Base-by-base conservation (phyloP, 169 alveolate genomes). In the Perkinsus marinus region DNA sequence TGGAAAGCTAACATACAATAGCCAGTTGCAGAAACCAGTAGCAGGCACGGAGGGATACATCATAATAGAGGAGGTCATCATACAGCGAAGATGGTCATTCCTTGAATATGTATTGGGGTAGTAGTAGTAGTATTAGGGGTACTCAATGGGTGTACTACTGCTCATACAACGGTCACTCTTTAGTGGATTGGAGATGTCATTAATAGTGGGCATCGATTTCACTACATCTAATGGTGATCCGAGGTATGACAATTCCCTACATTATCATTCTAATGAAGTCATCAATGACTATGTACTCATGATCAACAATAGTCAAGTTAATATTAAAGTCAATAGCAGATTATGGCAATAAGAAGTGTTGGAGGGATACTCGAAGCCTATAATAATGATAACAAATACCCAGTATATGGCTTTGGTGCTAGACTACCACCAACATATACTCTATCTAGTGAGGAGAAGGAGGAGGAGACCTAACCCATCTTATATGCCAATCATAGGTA, bases 141-240 rank as follows among this genome's bases (percentile, higher is more conserved):
- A 43, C 9, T 43, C 9, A 43, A 9, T 10, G 3, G 46, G 46
- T 6, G 19, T 41, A 41, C 46, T 41, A 41, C 46, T 41, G 46
- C 46, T 41, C 19, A 41, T 57, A 57, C 46, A 3, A 57, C 79
- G 7, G 7, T 16, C 34, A 6, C 22, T 16, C 37, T 16, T 57
- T 26, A 57, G 79, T 0, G 96, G 96, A 36, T 92, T 93, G 68
- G 93, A 94, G 89, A 93, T 96, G n/a, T 93, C 92, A 92, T 69
- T 96, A 91, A 68, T 93, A 22, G 93, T 94, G 6, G 96, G 94
- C 26, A 90, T 96, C 39, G 97, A 96, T 69, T 96, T 94, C 46
- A 96, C 97, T 39, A 95, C 95, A 0, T 95, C 96, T 26, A 96
- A 96, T 94, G 96, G 96, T n/a, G 92, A 91, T 93, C 96, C 96